These are phyloP conservation scores for Linum usitatissimum DNA, from an alignment of 345 rosid species.

Conservation along the genomic window DNA sequence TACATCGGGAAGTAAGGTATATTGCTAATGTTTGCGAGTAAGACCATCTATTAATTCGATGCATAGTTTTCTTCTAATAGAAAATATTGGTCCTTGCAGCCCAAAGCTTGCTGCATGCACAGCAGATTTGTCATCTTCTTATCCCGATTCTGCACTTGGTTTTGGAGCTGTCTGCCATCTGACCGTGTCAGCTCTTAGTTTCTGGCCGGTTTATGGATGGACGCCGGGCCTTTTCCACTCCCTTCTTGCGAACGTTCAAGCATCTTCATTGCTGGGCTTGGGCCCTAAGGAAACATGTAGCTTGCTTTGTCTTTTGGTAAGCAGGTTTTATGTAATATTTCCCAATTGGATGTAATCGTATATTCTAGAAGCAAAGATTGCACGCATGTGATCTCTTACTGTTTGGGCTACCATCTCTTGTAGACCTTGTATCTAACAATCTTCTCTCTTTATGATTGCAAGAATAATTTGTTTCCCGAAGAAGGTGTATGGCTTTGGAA, in stretches of 20 bases:
- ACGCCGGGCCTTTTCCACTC: slow-evolving; percentile 88
- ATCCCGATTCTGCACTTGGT: slow-evolving; percentile 85
- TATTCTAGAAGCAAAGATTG: neutral
- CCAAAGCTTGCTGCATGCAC: slow-evolving; percentile 94
- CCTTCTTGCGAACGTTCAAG: slow-evolving; percentile 65
- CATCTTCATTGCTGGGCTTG: slow-evolving; percentile 54
- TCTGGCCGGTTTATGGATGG: slow-evolving; percentile 96
- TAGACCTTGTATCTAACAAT: slow-evolving; percentile 17
- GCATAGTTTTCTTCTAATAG: slow-evolving; percentile 11
- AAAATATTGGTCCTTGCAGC: slow-evolving; percentile 43
- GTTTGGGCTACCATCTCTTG: slow-evolving; percentile 1
- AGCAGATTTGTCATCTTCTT: slow-evolving; percentile 77
- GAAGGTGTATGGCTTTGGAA: slow-evolving; percentile 92
- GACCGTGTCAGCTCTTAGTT: slow-evolving; percentile 76
- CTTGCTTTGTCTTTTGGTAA: slow-evolving; percentile 82
- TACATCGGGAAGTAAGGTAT: slow-evolving; percentile 94
- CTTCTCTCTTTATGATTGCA: slow-evolving; percentile 26
- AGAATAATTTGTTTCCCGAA: slow-evolving; percentile 91
- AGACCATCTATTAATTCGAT: slow-evolving; percentile 4
- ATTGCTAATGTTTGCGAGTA: slow-evolving; percentile 8
- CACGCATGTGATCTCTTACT: neutral
- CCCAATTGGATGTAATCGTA: neutral
- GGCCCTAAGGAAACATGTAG: slow-evolving; percentile 99
- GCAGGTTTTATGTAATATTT: slow-evolving; percentile 16
- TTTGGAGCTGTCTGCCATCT: slow-evolving; percentile 96